phyloP scores from a whole-genome alignment of 345 rosid genomes.

The Limnanthes douglasii region DNA sequence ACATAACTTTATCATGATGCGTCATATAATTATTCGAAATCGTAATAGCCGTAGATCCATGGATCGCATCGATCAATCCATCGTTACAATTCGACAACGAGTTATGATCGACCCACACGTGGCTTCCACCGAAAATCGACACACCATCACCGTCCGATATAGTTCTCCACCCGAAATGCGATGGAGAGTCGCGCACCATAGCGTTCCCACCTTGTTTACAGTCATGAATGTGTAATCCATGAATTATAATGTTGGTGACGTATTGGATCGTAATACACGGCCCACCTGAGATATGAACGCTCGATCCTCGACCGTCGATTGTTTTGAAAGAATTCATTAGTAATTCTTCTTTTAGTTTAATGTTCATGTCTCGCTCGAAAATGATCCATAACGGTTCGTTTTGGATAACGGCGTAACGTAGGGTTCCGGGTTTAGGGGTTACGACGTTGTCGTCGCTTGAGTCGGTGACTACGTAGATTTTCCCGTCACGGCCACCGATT shows the following conservation, averaged over 20 bases:
- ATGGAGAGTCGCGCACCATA: conserved; percentile 47
- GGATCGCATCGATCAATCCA: conserved; percentile 60
- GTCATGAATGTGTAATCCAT: conserved; percentile 62
- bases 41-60: conserved; percentile 65
- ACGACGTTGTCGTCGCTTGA: conserved; percentile 43
- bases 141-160: conserved; percentile 77
- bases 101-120: conserved; percentile 75
- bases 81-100: conserved; percentile 58
- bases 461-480: conserved; percentile 51
- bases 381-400: conserved; percentile 71
- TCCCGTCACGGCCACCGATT: conserved; percentile 60
- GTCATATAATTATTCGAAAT: conserved; percentile 68
- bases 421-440: conserved; percentile 58
- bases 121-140: conserved; percentile 69
- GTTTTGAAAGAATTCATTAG: conserved; percentile 81
- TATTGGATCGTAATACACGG: conserved; percentile 75
- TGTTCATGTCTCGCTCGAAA: conserved; percentile 59
- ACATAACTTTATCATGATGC: conserved; percentile 75
- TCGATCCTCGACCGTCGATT: conserved; percentile 64
- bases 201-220: conserved; percentile 82
- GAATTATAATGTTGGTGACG: conserved; percentile 60
- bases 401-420: conserved; percentile 56
- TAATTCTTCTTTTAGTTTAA: conserved; percentile 58
- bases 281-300: conserved; percentile 74
- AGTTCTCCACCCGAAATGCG: conserved; percentile 56